These are phyloP conservation scores for Actinomortierella wolfii DNA, from an alignment of 371 early-diverging fungal genomes.

Conservation along the genomic window DNA sequence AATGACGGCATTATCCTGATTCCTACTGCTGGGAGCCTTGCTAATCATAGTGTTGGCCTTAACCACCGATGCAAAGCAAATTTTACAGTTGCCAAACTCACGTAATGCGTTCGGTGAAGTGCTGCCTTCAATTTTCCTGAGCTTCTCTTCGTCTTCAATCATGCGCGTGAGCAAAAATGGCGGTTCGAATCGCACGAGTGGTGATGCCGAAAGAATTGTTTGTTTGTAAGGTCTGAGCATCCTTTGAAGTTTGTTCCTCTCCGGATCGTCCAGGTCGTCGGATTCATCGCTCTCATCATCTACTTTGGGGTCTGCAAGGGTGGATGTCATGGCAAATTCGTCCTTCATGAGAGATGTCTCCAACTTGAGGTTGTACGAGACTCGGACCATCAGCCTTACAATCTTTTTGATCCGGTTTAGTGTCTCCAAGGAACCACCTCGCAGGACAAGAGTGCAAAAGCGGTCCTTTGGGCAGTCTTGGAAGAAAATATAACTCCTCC, in stretches of 20 bases:
- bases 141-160: conserved; percentile 64
- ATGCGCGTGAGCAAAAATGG: conserved; percentile 80
- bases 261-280: conserved; percentile 14
- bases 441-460: conserved; percentile 87
- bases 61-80: conserved; percentile 18
- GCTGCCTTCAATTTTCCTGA: conserved; percentile 37
- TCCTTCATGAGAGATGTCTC: conserved; percentile 83
- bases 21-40: conserved; percentile 42
- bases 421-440: conserved; percentile 71
- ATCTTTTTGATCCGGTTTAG: conserved; percentile 77
- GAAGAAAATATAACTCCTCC: conserved; percentile 87
- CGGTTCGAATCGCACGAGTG: conserved; percentile 77
- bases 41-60: conserved; percentile 15
- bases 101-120: conserved; percentile 24
- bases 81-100: conserved; percentile 34
- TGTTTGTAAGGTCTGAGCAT: conserved; percentile 55
- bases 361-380: conserved; percentile 80
- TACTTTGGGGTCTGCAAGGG: conserved; percentile 5
- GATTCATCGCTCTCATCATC: conserved; percentile 26
- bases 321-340: conserved; percentile 64
- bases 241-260: conserved; percentile 24
- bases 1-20: conserved; percentile 48
- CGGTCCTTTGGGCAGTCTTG: conserved; percentile 79
- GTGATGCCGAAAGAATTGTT: conserved; percentile 81
- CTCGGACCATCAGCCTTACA: conserved; percentile 77